Conservation (phyloP, 768 basidiomycete species). For the Tulasnella sp. region DNA sequence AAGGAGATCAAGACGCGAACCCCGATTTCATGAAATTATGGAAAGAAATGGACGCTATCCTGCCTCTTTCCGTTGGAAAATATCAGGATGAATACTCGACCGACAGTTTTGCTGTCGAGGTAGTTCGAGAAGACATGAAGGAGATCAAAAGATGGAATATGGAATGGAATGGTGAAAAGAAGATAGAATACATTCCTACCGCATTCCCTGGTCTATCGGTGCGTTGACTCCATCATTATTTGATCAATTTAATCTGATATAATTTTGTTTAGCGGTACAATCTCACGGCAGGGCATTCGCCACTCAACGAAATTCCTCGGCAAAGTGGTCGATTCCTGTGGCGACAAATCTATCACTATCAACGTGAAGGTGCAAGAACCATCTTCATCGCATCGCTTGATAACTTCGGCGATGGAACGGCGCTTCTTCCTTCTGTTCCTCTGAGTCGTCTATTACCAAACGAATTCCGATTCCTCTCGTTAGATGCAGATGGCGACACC, state of each 20-base stretch:
- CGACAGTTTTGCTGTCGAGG: constrained; percentile 47
- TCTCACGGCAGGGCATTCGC: constrained; percentile 55
- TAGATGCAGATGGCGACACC: constrained; percentile 59
- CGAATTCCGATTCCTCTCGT: constrained; percentile 39
- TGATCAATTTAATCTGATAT: constrained; percentile 2
- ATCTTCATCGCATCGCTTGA: constrained; percentile 87
- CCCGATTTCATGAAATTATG: constrained; percentile 55
- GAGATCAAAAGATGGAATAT: constrained; percentile 31
- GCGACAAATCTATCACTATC: constrained; percentile 62
- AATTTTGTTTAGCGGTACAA: constrained; percentile 46
- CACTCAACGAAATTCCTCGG: constrained; percentile 55
- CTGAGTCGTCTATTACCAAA: constrained; percentile 46
- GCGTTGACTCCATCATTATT: constrained; percentile 24
- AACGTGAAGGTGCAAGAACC: constrained; percentile 43
- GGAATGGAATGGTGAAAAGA: constrained; percentile 35
- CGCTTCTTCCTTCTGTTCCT: constrained; percentile 59
- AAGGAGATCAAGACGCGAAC: constrained; percentile 52
- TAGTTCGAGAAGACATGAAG: constrained; percentile 51
- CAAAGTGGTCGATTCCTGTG: constrained; percentile 68
- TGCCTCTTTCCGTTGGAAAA: constrained; percentile 72
- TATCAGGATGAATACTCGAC: constrained; percentile 48
- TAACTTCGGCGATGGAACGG: constrained; percentile 75
- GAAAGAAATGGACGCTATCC: constrained; percentile 65
- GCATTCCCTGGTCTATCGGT: constrained; percentile 74
- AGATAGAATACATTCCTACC: constrained; percentile 72